Conservation (phyloP, 768 basidiomycete species). For the Agrocybe praecox region DNA sequence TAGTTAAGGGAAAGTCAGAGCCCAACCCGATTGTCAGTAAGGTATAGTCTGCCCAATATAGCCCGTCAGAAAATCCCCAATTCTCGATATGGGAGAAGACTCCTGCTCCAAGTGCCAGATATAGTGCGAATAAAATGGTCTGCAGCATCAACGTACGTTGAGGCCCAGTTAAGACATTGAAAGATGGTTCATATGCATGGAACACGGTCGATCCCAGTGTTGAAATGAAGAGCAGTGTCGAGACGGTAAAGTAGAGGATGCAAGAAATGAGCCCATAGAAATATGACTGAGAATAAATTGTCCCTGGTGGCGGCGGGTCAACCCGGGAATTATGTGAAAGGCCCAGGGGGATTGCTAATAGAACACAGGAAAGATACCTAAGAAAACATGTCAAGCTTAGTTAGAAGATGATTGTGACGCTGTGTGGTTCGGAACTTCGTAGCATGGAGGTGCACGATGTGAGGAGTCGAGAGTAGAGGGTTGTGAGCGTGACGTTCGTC, state of each 20-base stretch:
- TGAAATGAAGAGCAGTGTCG: conserved; percentile 30
- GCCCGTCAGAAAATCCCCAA: conserved; percentile 39
- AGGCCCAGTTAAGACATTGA: conserved; percentile 36
- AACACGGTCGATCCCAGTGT: conserved; percentile 31
- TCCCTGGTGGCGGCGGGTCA: conserved; percentile 6
- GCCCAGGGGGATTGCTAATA: conserved; percentile 36
- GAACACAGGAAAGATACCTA: conserved; percentile 38
- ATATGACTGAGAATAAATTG: conserved; percentile 35
- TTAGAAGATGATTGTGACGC: no score
- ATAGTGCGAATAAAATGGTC: conserved; percentile 38
- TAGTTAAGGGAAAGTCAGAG: conserved; percentile 36
- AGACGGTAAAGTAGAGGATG: conserved; percentile 28
- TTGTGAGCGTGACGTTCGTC: no score
- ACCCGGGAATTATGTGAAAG: conserved; percentile 21
- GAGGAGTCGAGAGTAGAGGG: no score
- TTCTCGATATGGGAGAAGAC: conserved; percentile 36
- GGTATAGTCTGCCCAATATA: conserved; percentile 47
- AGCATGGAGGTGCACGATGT: no score
- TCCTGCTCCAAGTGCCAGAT: conserved; percentile 39
- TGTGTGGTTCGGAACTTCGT: no score
- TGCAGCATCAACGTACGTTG: conserved; percentile 48
- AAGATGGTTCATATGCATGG: conserved; percentile 37
- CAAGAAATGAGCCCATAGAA: conserved; percentile 39
- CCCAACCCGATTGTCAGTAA: conserved; percentile 43
- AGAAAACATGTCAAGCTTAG: neutral